phyloP scores from a whole-genome alignment of 2,329 filamentous ascomycete species.

The Colletotrichum zoysiae region DNA sequence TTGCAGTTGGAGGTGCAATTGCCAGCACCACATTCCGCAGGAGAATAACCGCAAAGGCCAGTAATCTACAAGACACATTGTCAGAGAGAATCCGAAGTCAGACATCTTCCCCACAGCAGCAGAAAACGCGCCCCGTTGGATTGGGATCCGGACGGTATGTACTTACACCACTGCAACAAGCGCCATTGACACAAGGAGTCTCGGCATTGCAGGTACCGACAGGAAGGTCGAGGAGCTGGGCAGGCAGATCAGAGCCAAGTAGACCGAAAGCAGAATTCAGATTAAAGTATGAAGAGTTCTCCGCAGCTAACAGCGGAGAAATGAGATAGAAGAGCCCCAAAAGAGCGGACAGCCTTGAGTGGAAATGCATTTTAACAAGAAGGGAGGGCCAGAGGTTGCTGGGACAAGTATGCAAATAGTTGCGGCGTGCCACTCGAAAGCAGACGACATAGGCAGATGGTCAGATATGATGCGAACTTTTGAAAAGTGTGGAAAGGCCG shows the following conservation, averaged over 20 bases:
- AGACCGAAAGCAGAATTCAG: no score
- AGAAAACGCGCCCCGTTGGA: slow-evolving; percentile 4
- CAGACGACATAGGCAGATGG: slow-evolving; percentile 7
- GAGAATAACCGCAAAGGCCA: no score
- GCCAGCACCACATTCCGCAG: background rate
- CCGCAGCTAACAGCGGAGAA: slow-evolving; percentile 3
- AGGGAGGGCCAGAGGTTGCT: slow-evolving; percentile 6
- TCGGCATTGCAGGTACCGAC: no score
- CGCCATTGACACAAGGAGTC: no score
- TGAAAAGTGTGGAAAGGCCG: slow-evolving; percentile 11
- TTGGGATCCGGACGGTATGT: background rate
- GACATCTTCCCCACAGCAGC: slow-evolving; percentile 2
- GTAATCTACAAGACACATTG: background rate
- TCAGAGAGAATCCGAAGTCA: slow-evolving; percentile 2
- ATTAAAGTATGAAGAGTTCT: slow-evolving; percentile 2
- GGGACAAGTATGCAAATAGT: slow-evolving; percentile 8
- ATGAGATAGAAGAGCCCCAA: slow-evolving; percentile 7
- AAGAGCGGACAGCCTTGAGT: slow-evolving; percentile 2
- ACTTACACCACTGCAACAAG: no score
- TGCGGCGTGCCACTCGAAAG: slow-evolving; percentile 16
- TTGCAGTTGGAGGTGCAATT: slow-evolving; percentile 10
- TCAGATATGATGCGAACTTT: slow-evolving; percentile 7
- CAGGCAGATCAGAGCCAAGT: slow-evolving; percentile 3
- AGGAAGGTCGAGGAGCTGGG: slow-evolving; percentile 5
- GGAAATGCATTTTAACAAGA: slow-evolving; percentile 8